Evolutionary conservation across 225 moss, liverwort and hornwort species (phyloP), one percentile per base, ranked within the genome.

Genomic region (Rhytidiadelphus loreus): DNA sequence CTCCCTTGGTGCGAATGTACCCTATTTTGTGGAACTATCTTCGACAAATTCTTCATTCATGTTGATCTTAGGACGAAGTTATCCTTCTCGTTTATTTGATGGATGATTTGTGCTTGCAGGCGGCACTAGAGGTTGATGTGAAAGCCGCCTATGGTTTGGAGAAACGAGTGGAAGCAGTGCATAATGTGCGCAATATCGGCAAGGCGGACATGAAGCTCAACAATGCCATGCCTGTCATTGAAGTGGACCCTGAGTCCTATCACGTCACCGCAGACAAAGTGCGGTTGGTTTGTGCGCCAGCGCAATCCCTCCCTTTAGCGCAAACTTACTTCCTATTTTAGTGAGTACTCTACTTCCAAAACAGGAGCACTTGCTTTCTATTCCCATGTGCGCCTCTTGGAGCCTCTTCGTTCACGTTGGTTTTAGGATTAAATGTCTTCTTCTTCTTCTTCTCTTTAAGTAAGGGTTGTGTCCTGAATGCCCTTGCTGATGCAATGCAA

Each of bases 171-270:
- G 95, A 93, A 87, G 96, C 95, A 37, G 94, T 98, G 58, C 92
- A 89, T n/a, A 90, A 95, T 71, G 94, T 93, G 78, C 95, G 98
- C 58, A 89, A 87, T 17, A 83, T 98, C 8, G 73, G 92, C 83
- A 98, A 98, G 89, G 93, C 89, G 11, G 93, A 98, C 26, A 97
- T 98, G 98, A 98, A 98, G 88, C 94, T 96, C 71, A 98, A 98
- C 77, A 90, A 88, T 43, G 66, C 86, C 35, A 96, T 58, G 39
- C 98, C 98, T 46, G 83, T 83, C 56, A 95, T 98, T 70, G 91
- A 86, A 55, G 97, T 98, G 61, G 97, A 98, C 88, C 97, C 97
- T 15, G 96, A 97, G 58, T 91, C 95, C 4, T 97, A 96, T 71
- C 93, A 92, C 25, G 97, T 96, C 74, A 93, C 95, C 16, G 97